Evolutionary conservation across 2,329 filamentous ascomycete genomes (phyloP).

Genomic region (Tothia fuscella): DNA sequence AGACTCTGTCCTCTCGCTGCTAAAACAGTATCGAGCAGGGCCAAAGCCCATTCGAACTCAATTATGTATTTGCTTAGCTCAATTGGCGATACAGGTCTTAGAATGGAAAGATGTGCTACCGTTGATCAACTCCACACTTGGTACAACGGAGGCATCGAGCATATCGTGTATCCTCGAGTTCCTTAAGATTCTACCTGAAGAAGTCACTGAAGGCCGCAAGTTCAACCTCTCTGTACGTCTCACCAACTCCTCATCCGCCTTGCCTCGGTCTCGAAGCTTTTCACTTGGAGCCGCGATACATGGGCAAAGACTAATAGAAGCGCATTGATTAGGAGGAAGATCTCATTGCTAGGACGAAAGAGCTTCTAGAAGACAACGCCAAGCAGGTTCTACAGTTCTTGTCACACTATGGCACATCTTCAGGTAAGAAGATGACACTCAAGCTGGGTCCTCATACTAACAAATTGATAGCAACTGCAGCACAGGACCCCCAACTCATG

Average conservation of each 20-base stretch:
- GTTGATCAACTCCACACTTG: constrained; percentile 67
- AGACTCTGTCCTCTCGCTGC: constrained; percentile 68
- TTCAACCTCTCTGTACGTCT: constrained; percentile 96
- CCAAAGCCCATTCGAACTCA: constrained; percentile 72
- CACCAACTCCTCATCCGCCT: constrained; percentile 24
- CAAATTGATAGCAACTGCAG: constrained; percentile 50
- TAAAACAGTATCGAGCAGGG: constrained; percentile 70
- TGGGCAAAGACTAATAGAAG: constrained; percentile 26
- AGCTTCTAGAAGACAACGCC: constrained; percentile 84
- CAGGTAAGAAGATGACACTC: constrained; percentile 47
- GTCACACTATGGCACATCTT: constrained; percentile 83
- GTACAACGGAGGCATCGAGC: constrained; percentile 56
- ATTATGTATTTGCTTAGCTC: constrained; percentile 87
- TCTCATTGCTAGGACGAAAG: constrained; percentile 69
- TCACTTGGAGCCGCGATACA: background rate
- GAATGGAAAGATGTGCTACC: constrained; percentile 88
- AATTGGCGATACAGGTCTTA: constrained; percentile 90
- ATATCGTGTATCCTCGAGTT: constrained; percentile 90
- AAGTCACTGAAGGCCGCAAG: constrained; percentile 98
- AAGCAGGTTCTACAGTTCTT: constrained; percentile 76
- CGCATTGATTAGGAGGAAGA: constrained; percentile 73
- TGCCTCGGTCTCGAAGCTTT: constrained; percentile 2
- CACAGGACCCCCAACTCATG: constrained; percentile 79
- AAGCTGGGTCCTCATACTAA: background rate
- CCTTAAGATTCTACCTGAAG: constrained; percentile 89